Conservation (phyloP, 2,329 filamentous ascomycete genomes). For the Trichoderma arundinaceum region DNA sequence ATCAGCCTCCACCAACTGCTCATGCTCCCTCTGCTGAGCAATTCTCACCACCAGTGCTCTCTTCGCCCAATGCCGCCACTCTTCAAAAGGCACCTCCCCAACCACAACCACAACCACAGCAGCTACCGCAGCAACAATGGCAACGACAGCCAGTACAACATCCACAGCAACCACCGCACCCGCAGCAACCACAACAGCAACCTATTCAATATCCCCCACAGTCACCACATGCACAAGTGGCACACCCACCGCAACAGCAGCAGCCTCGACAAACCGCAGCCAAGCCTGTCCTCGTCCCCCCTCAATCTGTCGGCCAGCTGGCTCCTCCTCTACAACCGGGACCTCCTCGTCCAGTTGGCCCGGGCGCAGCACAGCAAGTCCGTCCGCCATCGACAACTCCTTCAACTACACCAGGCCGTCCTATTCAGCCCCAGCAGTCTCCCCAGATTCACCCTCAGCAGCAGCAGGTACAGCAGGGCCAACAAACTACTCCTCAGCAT, state of each 20-base stretch:
- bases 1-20: slow-evolving; percentile 44
- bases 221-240: slow-evolving; percentile 31
- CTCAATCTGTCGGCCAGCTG: slow-evolving; percentile 46
- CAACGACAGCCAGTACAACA: slow-evolving; percentile 35
- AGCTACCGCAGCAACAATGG: slow-evolving; percentile 34
- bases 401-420: slow-evolving; percentile 44
- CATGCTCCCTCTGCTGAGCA: slow-evolving; percentile 39
- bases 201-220: slow-evolving; percentile 34
- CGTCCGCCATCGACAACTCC: slow-evolving; percentile 44
- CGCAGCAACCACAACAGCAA: slow-evolving; percentile 35
- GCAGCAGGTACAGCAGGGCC: slow-evolving; percentile 26
- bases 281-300: slow-evolving; percentile 44
- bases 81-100: slow-evolving; percentile 37
- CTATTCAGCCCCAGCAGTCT: slow-evolving; percentile 42
- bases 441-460: slow-evolving; percentile 33
- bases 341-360: slow-evolving; percentile 38
- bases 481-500: slow-evolving; percentile 6
- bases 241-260: slow-evolving; percentile 37
- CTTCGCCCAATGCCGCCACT: slow-evolving; percentile 35
- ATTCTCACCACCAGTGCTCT: slow-evolving; percentile 36
- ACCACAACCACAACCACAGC: slow-evolving; percentile 34
- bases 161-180: slow-evolving; percentile 35
- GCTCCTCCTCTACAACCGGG: slow-evolving; percentile 46
- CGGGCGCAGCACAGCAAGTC: slow-evolving; percentile 38
- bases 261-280: slow-evolving; percentile 37